Base-by-base conservation (phyloP, 2,329 filamentous ascomycete species). In the Cladobotryum mycophilum region DNA sequence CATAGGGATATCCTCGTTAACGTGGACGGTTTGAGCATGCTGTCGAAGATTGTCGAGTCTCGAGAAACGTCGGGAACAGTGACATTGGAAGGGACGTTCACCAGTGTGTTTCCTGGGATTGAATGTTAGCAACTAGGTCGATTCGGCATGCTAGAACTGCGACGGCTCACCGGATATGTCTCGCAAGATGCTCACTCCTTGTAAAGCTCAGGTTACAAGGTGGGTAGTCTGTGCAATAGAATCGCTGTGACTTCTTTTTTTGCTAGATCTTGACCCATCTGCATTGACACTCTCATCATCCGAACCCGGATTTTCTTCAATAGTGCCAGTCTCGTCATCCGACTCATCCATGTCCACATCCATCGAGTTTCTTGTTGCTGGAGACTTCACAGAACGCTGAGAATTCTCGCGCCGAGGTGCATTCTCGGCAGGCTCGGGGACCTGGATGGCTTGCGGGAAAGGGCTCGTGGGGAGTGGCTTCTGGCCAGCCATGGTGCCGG, bases 241-340 rank as follows among this genome's bases (percentile, higher is more conserved):
- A 99, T 42, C 89, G 83, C 67, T 96, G 90, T 1, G 90, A 89
- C 69, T 96, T 96, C 73, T 96, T 96, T 79, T 96, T 97, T 95
- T 95, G 47, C 80, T 84, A 8, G 88, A 86, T 55, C 85, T 81
- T n/a, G 76, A 74, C 40, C 82, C 74, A 63, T 86, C 83, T 11
- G 77, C 81, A 51, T 79, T 78, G 18, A 84, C 75, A 58, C 78
- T 83, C 36, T 80, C 85, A 45, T 80, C 80, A 54, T 89, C 87
- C 12, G 86, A 87, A 33, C 67, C 76, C 20, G 67, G 75, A 15
- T 68, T 74, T 37, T 79, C 78, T 12, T 80, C 78, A 47, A 66
- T 70, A 1, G 60, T 64, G 22, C 69, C 70, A 3, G 60, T 69
- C 57, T 87, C 86, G 47, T 78, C 84, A 51, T 89, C 87, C 11